Percentiles rank a stretch among this genome's conserved stretches.
These are phyloP conservation scores for Smallanthus sonchifolius DNA, from an alignment of 129 eudicot genomes.

Conservation along the genomic window DNA sequence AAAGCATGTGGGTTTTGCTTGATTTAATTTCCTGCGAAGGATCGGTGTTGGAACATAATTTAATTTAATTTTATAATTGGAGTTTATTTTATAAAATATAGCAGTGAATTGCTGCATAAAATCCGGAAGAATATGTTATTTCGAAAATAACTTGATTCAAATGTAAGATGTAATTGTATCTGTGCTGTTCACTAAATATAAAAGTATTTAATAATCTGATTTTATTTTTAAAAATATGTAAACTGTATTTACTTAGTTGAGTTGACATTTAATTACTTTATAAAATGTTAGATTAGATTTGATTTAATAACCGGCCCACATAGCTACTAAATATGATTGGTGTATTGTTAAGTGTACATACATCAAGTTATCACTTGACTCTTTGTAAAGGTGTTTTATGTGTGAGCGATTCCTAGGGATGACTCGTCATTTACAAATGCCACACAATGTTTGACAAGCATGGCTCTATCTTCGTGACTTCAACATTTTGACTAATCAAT, in stretches of 20 bases:
- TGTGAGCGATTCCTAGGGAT: background rate
- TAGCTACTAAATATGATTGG: background rate
- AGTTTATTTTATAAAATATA: slow-evolving; percentile 13
- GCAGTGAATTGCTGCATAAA: slow-evolving; percentile 45
- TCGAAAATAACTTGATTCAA: background rate
- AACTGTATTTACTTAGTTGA: background rate
- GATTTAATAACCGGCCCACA: background rate
- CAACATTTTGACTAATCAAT: no score
- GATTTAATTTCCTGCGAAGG: slow-evolving; percentile 36
- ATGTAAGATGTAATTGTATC: background rate
- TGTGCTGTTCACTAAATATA: background rate
- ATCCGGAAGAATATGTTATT: slow-evolving; percentile 27
- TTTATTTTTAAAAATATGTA: background rate
- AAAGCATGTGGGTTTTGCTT: slow-evolving; percentile 61
- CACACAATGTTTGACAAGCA: no score
- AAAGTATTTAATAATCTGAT: background rate
- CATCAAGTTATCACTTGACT: background rate
- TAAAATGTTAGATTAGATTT: background rate
- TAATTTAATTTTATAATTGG: background rate
- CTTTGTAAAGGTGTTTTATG: background rate
- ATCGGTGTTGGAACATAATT: slow-evolving; percentile 34
- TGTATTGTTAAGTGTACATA: background rate
- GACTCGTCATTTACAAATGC: background rate
- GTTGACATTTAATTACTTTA: background rate
- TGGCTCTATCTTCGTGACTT: no score